Percentiles rank a stretch among this genome's conserved stretches.
Conservation (phyloP, 495 filamentous ascomycete genomes). For the Penicillium manginii region DNA sequence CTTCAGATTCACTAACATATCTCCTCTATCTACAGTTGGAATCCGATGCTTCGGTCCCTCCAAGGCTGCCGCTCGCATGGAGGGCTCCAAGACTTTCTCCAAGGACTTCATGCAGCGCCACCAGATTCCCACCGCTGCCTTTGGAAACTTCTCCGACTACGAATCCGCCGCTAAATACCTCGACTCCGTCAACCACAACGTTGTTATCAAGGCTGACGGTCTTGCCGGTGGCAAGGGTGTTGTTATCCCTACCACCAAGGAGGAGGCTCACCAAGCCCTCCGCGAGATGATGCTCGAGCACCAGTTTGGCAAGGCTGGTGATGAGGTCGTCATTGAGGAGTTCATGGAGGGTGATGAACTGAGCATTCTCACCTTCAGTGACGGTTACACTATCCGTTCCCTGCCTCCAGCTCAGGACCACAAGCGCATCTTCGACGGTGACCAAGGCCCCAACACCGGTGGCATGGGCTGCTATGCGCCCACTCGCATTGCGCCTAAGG, state of each 20-base stretch:
- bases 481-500: slow-evolving; percentile 77
- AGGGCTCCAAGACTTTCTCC: slow-evolving; percentile 94
- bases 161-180: slow-evolving; percentile 76
- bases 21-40: slow-evolving; percentile 49
- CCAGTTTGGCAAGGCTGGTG: slow-evolving; percentile 84
- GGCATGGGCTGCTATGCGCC: slow-evolving; percentile 98
- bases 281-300: slow-evolving; percentile 88
- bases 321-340: slow-evolving; percentile 96
- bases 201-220: slow-evolving; percentile 89
- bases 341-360: slow-evolving; percentile 90
- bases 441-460: slow-evolving; percentile 91
- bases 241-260: slow-evolving; percentile 76
- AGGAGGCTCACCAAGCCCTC: slow-evolving; percentile 80
- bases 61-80: slow-evolving; percentile 84
- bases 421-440: slow-evolving; percentile 90
- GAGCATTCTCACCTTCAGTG: slow-evolving; percentile 87
- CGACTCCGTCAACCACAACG: slow-evolving; percentile 69
- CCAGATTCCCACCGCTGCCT: slow-evolving; percentile 86
- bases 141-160: slow-evolving; percentile 85
- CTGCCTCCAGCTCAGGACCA: slow-evolving; percentile 96
- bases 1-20: slow-evolving; percentile 18
- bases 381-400: slow-evolving; percentile 81
- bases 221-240: slow-evolving; percentile 92
- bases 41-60: slow-evolving; percentile 88
- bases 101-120: slow-evolving; percentile 98